Evolutionary conservation across 768 basidiomycete genomes (phyloP), one percentile per base, ranked within the genome.

Genomic region (Heimioporus sp.): DNA sequence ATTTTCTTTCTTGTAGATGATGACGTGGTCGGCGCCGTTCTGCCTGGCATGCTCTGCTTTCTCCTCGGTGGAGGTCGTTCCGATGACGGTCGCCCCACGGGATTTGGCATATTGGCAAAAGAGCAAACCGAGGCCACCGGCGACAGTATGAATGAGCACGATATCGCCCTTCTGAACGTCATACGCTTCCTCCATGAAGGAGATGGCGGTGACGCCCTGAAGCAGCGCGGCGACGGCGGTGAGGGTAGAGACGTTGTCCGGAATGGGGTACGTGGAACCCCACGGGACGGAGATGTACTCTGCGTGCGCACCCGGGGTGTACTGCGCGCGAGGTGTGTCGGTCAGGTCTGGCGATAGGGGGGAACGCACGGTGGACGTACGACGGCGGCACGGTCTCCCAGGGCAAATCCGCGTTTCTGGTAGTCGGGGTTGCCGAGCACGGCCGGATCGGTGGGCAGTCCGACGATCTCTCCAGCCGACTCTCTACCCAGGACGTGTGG

Each of bases 41-140:
- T 76, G 70, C 58, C 80, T 87, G 5, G 92, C 96, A 34, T 94
- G 66, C 45, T 79, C 81, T 2, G 90, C 90, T 69, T 99, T 99
- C 61, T 84, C 89, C 19, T 73, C 65, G 0, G 87, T 90, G 2
- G 93, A 96, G 2, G 91, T 91, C 13, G 95, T 98, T 2, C 92
- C 96, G 60, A 99, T 96, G 21, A 98, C 90, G 10, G 82, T 87
- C 1, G 90, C 95, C 6, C 96, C 96, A 17, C 82, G 74, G 40
- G 76, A 73, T 64, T 82, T 85, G 36, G 83, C 82, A 31, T 90
- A 65, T 72, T 96, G 87, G 10, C 80, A 75, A 49, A 85, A 76
- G 30, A 87, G 64, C 24, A 87, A 73, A 3, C 84, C 96, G 10
- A 97, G 77, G 11, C 95, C 94, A 31, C 96, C 96, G 0, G 96